A percentile compares a stretch with the other conserved stretches of the same genome.
Evolutionary conservation across 331 rosid genomes (phyloP).

Genomic region (Stylosanthes scabra): DNA sequence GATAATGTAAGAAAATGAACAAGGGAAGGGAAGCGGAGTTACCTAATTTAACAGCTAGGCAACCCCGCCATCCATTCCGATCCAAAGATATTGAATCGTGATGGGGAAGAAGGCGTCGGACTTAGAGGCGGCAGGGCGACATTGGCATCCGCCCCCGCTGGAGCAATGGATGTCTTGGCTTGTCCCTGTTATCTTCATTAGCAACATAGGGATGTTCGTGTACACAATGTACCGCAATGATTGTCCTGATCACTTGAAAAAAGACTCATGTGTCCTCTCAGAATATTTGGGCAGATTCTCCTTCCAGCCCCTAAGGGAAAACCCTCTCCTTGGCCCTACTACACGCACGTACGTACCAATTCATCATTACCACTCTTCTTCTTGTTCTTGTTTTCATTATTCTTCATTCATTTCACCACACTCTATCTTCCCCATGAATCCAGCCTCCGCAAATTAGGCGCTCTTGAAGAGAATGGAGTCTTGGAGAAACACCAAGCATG

Average conservation of each 20-base stretch:
- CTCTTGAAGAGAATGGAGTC: slow-evolving; percentile 56
- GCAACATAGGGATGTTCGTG: slow-evolving; percentile 54
- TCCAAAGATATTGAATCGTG: no score
- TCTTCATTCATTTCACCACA: no score
- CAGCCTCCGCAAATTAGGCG: slow-evolving; percentile 75
- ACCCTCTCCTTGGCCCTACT: slow-evolving; percentile 85
- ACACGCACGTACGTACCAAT: slow-evolving; percentile 19
- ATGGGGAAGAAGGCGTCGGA: slow-evolving; percentile 54
- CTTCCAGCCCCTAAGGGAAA: slow-evolving; percentile 77
- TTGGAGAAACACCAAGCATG: slow-evolving; percentile 62
- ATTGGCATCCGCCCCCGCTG: slow-evolving; percentile 49
- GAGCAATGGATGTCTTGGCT: slow-evolving; percentile 71
- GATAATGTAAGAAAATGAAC: slow-evolving; percentile 27
- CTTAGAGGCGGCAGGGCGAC: slow-evolving; percentile 44
- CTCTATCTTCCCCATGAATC: neutral
- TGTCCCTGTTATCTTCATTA: slow-evolving; percentile 64
- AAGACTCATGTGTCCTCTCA: slow-evolving; percentile 48
- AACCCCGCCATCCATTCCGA: slow-evolving; percentile 36
- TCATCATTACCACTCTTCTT: no score
- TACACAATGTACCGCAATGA: slow-evolving; percentile 70
- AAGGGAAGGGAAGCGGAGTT: slow-evolving; percentile 43
- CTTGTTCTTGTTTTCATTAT: no score
- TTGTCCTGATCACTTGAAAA: slow-evolving; percentile 52
- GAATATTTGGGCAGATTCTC: slow-evolving; percentile 61
- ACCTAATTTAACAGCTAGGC: slow-evolving; percentile 55